Conservation (phyloP, 2,329 filamentous ascomycete genomes). For the Aspergillus sp. region DNA sequence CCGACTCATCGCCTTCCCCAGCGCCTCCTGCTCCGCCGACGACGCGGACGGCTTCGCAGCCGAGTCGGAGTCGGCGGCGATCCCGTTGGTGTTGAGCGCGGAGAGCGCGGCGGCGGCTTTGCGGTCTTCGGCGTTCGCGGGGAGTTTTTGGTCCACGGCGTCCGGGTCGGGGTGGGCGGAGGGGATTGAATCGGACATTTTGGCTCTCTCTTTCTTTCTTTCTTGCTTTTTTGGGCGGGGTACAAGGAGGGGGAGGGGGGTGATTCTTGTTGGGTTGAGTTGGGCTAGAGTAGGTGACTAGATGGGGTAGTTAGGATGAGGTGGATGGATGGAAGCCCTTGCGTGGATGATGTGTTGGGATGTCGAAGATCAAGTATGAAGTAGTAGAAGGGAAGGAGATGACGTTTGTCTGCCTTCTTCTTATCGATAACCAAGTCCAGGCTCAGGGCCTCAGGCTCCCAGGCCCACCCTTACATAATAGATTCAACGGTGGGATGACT, state of each 20-base stretch:
- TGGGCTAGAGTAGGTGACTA: background rate
- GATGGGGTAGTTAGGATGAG: background rate
- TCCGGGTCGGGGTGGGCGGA: conserved; percentile 38
- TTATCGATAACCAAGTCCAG: background rate
- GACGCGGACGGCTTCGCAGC: conserved; percentile 32
- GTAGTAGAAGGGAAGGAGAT: no score
- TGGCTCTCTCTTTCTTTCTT: no score
- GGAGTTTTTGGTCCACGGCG: conserved; percentile 32
- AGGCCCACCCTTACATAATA: background rate
- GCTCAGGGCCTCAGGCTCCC: background rate
- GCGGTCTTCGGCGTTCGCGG: conserved; percentile 50
- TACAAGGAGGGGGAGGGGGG: no score
- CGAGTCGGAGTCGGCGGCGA: conserved; percentile 33
- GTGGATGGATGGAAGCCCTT: background rate
- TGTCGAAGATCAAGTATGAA: no score
- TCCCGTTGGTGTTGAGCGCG: conserved; percentile 44
- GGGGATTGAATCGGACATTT: conserved; percentile 37
- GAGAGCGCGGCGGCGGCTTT: conserved; percentile 52
- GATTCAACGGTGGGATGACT: conserved; percentile 6
- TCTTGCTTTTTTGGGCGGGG: background rate
- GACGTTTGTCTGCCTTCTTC: background rate
- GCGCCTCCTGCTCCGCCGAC: conserved; percentile 46
- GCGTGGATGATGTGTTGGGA: no score
- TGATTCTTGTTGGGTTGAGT: no score
- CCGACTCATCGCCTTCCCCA: conserved; percentile 51